Base-by-base conservation (phyloP, 257 asterid genomes). In the Ilex asprella region DNA sequence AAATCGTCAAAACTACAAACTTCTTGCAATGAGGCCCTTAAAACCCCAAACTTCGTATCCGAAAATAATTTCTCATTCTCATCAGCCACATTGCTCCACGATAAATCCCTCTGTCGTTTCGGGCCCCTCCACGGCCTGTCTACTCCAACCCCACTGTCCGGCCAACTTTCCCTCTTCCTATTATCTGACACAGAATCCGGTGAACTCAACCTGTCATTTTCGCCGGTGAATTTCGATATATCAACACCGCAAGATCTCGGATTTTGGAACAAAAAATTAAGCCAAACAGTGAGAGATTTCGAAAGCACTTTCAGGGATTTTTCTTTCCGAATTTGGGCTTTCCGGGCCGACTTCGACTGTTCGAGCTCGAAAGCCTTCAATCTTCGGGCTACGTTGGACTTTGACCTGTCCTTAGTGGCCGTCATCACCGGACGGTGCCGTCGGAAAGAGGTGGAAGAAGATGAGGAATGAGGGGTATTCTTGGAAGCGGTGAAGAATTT, bases 1-100 rank as follows among this genome's bases (percentile, higher is more conserved):
- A 93, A 79, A 73, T 93, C 99, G 54, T 85, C 96, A 44, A 89
- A 82, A 70, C 99, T 89, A 53, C 99, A 93, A 67, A 93, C 79
- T 44, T 87, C 97, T 68, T 65, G 76, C 82, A 93, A 62, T 27
- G 99, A 93, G 72, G 55, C 50, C 72, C 71, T 81, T 77, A 89
- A 66, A 55, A 78, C 84, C 30, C 71, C 67, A 79, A 75, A 81
- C 79, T 30, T 75, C 49, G 74, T 65, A 71, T 73, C 74, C 12
- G 72, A 52, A 67, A 75, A 56, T 3, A 55, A 84, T 57, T 59
- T 70, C 52, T 30, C 66, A 14, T 76, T 84, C 31, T 65, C 83
- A 10, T 69, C 67, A 29, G 64, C 85, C 50, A 63, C 69, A 35
- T 69, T 79, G 61, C 72, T 76, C 84, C 91, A 85, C 8, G 67